Evolutionary conservation across 208 protist species (phyloP).

Genomic region (Blastocrithidia nonstop): DNA sequence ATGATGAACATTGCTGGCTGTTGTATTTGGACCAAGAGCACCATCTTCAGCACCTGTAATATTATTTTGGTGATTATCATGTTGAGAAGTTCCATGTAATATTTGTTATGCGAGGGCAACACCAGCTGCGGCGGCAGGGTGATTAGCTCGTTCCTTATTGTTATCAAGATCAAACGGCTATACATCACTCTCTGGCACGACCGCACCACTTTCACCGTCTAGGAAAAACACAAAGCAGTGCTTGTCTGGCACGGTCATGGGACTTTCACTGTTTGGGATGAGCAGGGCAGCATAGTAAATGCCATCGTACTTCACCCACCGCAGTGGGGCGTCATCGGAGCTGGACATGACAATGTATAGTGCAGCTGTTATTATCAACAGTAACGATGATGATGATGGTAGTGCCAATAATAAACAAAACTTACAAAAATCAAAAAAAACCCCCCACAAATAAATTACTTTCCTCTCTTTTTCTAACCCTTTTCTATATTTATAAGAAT

Average conservation of each 20-base stretch:
- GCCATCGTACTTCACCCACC: conserved; percentile 60
- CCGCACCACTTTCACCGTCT: conserved; percentile 35
- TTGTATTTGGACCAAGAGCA: neutral
- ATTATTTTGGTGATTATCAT: neutral
- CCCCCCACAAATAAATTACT: no score
- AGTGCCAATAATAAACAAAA: no score
- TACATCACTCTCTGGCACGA: conserved; percentile 29
- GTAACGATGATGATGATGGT: conserved; percentile 4
- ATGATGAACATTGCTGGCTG: neutral
- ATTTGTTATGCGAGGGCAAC: conserved; percentile 40
- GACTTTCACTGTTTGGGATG: conserved; percentile 22
- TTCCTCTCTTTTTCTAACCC: no score
- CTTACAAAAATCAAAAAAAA: no score
- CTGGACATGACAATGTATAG: conserved; percentile 1
- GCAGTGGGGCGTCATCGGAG: conserved; percentile 17
- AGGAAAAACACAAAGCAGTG: conserved; percentile 61
- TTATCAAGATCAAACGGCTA: conserved; percentile 36
- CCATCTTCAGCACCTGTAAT: neutral
- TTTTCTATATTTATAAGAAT: no score
- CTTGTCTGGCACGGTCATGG: conserved; percentile 12
- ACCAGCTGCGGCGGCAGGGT: conserved; percentile 34
- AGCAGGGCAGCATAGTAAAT: conserved; percentile 53
- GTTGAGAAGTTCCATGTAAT: conserved; percentile 9
- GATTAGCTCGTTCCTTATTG: conserved; percentile 18
- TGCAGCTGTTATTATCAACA: neutral